phyloP scores from a whole-genome alignment of 1,139 yeast species.

The Sugiyamaella grinbergsii region DNA sequence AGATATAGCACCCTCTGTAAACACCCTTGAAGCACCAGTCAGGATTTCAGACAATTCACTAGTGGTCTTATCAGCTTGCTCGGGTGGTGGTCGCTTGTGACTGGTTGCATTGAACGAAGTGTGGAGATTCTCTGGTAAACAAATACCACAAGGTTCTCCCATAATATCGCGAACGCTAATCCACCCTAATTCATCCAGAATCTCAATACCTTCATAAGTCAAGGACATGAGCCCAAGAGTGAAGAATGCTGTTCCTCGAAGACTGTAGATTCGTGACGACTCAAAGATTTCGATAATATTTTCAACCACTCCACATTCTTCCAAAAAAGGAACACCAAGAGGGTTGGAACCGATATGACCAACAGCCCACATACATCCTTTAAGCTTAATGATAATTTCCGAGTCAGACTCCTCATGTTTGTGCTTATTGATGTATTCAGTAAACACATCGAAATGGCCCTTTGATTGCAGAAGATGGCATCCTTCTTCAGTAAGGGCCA shows the following conservation, averaged over 20 bases:
- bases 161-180: conserved; percentile 56
- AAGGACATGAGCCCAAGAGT: conserved; percentile 73
- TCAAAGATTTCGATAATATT: conserved; percentile 58
- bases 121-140: conserved; percentile 33
- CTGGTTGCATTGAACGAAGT: not conserved
- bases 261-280: conserved; percentile 58
- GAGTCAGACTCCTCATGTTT: conserved; percentile 35
- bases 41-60: not conserved
- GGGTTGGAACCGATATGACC: conserved; percentile 74
- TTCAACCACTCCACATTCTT: conserved; percentile 58
- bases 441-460: conserved; percentile 52
- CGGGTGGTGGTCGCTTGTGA: not conserved
- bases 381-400: conserved; percentile 50
- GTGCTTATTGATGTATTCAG: conserved; percentile 46
- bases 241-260: conserved; percentile 76
- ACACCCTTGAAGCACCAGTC: too few relatives aligned
- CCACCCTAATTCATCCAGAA: conserved; percentile 86
- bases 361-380: conserved; percentile 83
- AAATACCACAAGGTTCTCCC: conserved; percentile 53
- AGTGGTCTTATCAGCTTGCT: not conserved
- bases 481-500: conserved; percentile 83
- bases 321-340: conserved; percentile 67
- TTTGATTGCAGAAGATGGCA: conserved; percentile 51
- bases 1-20: too few relatives aligned
- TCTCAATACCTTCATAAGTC: conserved; percentile 79